Percentiles rank a stretch among this genome's conserved stretches.
Conservation (phyloP, 202 grass and related monocot species). For the Digitaria exilis region DNA sequence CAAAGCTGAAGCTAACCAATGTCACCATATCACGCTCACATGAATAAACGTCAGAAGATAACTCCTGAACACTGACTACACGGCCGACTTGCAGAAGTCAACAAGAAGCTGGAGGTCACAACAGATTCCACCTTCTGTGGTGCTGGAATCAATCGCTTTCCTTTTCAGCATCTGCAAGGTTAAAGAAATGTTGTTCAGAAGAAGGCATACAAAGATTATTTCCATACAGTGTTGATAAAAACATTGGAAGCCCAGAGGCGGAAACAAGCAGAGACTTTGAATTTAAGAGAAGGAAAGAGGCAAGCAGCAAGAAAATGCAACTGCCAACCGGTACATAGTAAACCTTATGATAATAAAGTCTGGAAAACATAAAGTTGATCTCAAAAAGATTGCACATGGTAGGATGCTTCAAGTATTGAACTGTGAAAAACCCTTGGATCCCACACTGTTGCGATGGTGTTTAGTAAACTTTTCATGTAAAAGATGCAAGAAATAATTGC, state of each 20-base stretch:
- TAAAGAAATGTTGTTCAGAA: constrained; percentile 3
- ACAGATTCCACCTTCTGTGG: constrained; percentile 20
- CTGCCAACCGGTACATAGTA: neutral
- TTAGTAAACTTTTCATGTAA: neutral
- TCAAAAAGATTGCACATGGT: neutral
- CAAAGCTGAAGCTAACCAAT: constrained; percentile 7
- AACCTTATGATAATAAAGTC: neutral
- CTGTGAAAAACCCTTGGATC: neutral
- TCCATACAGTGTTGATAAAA: neutral
- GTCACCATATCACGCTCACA: neutral
- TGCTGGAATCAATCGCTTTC: constrained; percentile 33
- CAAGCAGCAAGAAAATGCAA: neutral
- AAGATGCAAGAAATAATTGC: neutral
- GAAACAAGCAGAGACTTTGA: neutral
- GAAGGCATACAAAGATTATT: neutral
- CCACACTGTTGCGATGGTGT: neutral
- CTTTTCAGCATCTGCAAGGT: constrained; percentile 50
- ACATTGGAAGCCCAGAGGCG: neutral
- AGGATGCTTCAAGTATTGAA: neutral
- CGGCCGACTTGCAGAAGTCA: neutral
- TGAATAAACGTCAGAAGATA: constrained; percentile 30
- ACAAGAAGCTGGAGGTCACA: constrained; percentile 38
- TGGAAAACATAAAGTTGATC: neutral
- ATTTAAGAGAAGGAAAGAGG: neutral
- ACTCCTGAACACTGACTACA: constrained; percentile 21